Conservation (phyloP, 805 yeast species). For the Kodamaea leandrae region DNA sequence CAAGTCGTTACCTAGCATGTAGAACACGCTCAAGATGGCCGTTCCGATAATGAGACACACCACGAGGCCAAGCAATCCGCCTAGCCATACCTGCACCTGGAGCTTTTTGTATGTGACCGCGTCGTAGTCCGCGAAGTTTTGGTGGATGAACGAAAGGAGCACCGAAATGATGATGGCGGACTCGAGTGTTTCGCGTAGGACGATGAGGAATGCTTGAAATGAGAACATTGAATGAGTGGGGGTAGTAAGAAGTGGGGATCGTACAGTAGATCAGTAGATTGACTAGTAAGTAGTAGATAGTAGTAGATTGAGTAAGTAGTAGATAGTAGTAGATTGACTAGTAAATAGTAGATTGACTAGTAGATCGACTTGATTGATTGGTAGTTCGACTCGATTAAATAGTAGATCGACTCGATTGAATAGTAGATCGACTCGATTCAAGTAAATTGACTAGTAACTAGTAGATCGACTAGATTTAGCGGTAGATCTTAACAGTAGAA, state of each 20-base stretch:
- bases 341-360: too few species aligned
- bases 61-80: conserved; percentile 40
- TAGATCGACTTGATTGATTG: too few species aligned
- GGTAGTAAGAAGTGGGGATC: too few species aligned
- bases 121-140: conserved; percentile 36
- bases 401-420: neutral
- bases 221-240: conserved; percentile 42
- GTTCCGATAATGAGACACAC: conserved; percentile 42
- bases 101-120: conserved; percentile 19
- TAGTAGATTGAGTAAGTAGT: too few species aligned
- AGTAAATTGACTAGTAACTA: too few species aligned
- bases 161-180: conserved; percentile 76
- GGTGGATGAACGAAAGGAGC: conserved; percentile 65
- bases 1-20: conserved; percentile 40
- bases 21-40: conserved; percentile 37
- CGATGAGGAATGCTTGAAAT: conserved; percentile 70
- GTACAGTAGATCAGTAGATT: too few species aligned
- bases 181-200: conserved; percentile 71
- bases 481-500: too few species aligned
- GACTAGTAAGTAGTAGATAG: too few species aligned
- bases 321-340: too few species aligned
- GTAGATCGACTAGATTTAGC: too few species aligned
- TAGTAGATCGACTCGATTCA: too few species aligned
- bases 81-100: conserved; percentile 42
- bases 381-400: neutral